These are phyloP conservation scores for Chenopodium formosanum DNA, from an alignment of 148 eudicot species.

Conservation along the genomic window DNA sequence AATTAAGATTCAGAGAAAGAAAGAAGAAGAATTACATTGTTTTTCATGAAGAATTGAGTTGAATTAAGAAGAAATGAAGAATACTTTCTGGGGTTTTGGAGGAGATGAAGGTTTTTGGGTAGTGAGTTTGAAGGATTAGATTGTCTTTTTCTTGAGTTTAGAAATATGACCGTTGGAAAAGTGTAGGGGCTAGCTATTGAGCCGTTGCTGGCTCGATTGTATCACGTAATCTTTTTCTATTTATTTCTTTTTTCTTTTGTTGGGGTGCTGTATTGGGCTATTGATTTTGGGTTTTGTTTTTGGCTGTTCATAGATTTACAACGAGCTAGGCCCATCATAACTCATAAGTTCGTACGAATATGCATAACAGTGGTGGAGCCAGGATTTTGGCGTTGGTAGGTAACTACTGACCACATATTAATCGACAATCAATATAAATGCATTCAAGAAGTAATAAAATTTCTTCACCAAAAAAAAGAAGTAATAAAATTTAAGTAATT, in stretches of 20 bases:
- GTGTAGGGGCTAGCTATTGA: constrained; percentile 14
- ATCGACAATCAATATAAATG: no score
- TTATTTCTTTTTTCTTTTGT: not conserved
- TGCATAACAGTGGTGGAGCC: no score
- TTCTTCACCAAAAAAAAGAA: no score
- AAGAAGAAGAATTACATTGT: constrained; percentile 4
- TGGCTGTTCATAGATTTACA: no score
- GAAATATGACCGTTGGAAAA: constrained; percentile 41
- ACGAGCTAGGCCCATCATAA: no score
- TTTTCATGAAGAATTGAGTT: not conserved
- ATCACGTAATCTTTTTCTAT: not conserved
- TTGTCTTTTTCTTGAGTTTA: not conserved
- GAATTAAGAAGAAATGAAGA: not conserved
- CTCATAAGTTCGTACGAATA: no score
- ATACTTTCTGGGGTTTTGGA: not conserved
- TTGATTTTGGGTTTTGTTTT: no score
- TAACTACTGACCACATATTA: no score
- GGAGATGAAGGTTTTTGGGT: not conserved
- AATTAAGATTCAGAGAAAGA: no score
- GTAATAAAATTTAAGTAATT: no score
- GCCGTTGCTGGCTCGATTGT: constrained; percentile 26
- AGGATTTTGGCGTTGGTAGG: no score
- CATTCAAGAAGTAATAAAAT: no score
- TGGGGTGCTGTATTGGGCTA: not conserved
- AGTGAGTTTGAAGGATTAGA: not conserved